Conservation (phyloP, 495 filamentous ascomycete genomes). For the Podospora pseudoanserina region DNA sequence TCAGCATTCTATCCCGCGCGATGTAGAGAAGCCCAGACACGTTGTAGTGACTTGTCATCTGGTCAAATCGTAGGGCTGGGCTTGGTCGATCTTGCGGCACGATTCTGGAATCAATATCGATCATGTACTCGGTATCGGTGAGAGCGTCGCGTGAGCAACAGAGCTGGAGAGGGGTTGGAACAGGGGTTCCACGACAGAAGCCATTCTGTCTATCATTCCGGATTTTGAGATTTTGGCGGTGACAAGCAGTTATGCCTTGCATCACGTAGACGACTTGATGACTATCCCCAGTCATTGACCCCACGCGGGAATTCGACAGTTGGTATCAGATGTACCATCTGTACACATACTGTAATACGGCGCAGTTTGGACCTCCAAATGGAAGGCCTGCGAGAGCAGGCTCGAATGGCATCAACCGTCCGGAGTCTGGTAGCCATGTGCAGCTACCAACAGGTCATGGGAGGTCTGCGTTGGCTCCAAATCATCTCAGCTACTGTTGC, state of each 20-base stretch:
- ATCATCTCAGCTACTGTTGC: not conserved
- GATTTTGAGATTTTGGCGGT: not conserved
- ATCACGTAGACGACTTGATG: not conserved
- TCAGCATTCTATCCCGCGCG: slow-evolving; percentile 11
- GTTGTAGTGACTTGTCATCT: not conserved
- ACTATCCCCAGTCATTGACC: not conserved
- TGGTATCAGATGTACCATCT: not conserved
- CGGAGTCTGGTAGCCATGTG: not conserved
- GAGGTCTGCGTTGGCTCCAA: not conserved
- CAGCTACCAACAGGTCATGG: not conserved
- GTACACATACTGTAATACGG: not conserved
- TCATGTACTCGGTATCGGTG: not conserved
- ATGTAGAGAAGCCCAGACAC: not conserved
- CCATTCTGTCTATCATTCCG: slow-evolving; percentile 1
- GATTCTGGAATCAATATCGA: slow-evolving; percentile 4
- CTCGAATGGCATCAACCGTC: not conserved
- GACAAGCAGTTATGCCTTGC: not conserved
- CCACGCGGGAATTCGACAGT: not conserved
- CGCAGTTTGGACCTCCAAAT: slow-evolving; percentile 1
- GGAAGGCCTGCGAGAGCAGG: not conserved
- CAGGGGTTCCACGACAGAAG: not conserved
- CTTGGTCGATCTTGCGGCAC: not conserved
- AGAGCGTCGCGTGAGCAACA: not conserved
- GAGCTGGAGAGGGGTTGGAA: not conserved
- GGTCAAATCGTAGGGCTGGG: not conserved